A percentile compares a stretch with the other conserved stretches of the same genome.
These are phyloP conservation scores for Penicillium daleae DNA, from an alignment of 495 filamentous ascomycete genomes.

Conservation along the genomic window DNA sequence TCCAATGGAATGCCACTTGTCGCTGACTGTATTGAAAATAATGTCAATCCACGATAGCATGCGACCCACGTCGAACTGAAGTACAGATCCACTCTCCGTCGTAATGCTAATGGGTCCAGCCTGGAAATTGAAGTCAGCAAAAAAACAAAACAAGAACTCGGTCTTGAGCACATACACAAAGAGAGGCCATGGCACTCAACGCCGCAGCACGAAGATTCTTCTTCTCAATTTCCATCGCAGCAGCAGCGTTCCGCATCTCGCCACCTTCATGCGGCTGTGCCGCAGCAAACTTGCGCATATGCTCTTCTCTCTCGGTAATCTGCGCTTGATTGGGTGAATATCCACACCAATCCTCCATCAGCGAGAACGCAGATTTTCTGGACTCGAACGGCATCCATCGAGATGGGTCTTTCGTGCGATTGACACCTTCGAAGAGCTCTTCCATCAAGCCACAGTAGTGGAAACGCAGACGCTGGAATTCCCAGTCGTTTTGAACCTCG, in stretches of 20 bases:
- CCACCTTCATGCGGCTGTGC: slow-evolving; percentile 65
- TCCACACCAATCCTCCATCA: slow-evolving; percentile 99
- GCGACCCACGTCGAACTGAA: slow-evolving; percentile 88
- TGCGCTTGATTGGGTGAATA: slow-evolving; percentile 89
- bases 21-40: slow-evolving; percentile 87
- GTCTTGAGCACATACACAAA: slow-evolving; percentile 66
- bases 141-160: background rate
- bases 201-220: slow-evolving; percentile 87
- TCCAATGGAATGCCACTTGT: slow-evolving; percentile 90
- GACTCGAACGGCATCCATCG: slow-evolving; percentile 97
- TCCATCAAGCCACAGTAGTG: slow-evolving; percentile 95
- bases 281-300: slow-evolving; percentile 80
- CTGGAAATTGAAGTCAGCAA: slow-evolving; percentile 33
- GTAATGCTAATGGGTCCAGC: slow-evolving; percentile 86
- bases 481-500: slow-evolving; percentile 95
- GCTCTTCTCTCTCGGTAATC: slow-evolving; percentile 81
- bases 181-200: slow-evolving; percentile 90
- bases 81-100: slow-evolving; percentile 77
- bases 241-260: slow-evolving; percentile 74
- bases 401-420: slow-evolving; percentile 80
- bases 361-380: slow-evolving; percentile 85
- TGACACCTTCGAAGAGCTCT: slow-evolving; percentile 88
- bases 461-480: slow-evolving; percentile 86
- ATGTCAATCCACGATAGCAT: slow-evolving; percentile 94
- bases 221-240: slow-evolving; percentile 96